Evolutionary conservation across 495 filamentous ascomycete genomes (phyloP), one percentile per base, ranked within the genome.

Genomic region (Penicillium odoratum): DNA sequence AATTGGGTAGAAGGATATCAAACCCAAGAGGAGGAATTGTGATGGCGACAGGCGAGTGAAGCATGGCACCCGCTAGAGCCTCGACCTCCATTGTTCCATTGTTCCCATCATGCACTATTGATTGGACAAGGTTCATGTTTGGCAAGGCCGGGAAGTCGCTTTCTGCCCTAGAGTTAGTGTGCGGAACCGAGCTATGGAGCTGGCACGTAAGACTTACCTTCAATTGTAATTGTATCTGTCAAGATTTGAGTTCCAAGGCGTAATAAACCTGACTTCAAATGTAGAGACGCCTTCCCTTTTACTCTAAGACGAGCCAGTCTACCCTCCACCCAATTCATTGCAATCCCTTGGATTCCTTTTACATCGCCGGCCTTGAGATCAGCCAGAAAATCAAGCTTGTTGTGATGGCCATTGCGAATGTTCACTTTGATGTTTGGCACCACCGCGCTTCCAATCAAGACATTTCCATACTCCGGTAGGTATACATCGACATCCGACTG

Each of bases 291-390:
- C 65, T 83, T 87, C 11, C 89, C 93, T 49, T 83, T 78, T 3
- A 98, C 67, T 49, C 78, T 81, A 33, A 98, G 69, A 49, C 77
- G 74, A 2, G 82, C 81, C 49, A 98, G 69, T 51, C 80, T 84
- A 33, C 93, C 93, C 18, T 89, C 83, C 53, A 98, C 63, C 86
- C 91, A 98, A 68, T 96, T 90, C 60, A 91, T 86, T 16, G 91
- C 91, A 55, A 98, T 81, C n/a, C 78, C 78, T 45, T 89, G 85
- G 50, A 97, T 83, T 8, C 85, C 88, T 57, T 89, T 85, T n/a
- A 90, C 74, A 61, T 92, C 85, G 33, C 90, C 91, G 16, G 91
- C 86, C 26, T 80, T 70, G 50, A 97, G 69, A 58, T 94, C 86
- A 31, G 85, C 81, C 53, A 93, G 69, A 58, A 97, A 86, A 60